phyloP scores from a whole-genome alignment of 208 protist species.

The Acanthamoeba rhysodes region DNA sequence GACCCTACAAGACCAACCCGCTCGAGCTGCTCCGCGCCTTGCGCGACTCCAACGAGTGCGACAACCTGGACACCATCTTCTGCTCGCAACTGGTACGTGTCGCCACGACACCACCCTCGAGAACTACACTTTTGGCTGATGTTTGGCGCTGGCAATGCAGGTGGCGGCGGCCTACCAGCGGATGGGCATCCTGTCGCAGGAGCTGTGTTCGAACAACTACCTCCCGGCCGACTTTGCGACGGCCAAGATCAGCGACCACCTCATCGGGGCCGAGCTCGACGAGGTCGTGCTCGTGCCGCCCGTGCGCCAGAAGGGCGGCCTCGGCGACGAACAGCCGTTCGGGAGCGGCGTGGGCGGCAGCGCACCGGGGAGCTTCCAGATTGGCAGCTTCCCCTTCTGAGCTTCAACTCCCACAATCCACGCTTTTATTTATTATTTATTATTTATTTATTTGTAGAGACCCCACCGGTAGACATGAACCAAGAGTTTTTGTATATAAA shows the following conservation, averaged over 20 bases:
- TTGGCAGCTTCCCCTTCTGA: conserved; percentile 54
- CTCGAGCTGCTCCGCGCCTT: conserved; percentile 68
- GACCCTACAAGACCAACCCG: conserved; percentile 73
- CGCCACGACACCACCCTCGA: background rate
- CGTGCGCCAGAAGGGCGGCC: background rate
- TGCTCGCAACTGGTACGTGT: conserved; percentile 64
- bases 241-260: conserved; percentile 1
- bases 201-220: conserved; percentile 73
- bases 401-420: too few relatives aligned
- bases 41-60: conserved; percentile 37
- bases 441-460: too few relatives aligned
- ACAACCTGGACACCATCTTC: conserved; percentile 72
- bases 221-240: conserved; percentile 69
- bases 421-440: too few relatives aligned
- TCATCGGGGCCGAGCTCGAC: conserved; percentile 43
- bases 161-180: conserved; percentile 67
- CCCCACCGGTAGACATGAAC: too few relatives aligned
- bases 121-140: background rate
- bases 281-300: conserved; percentile 47
- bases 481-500: too few relatives aligned
- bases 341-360: background rate
- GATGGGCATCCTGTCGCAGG: conserved; percentile 49
- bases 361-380: conserved; percentile 39
- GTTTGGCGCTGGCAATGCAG: background rate
- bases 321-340: background rate